Evolutionary conservation across 495 filamentous ascomycete species (phyloP), one percentile per base, ranked within the genome.

Genomic region (Bathelium albidoporum): DNA sequence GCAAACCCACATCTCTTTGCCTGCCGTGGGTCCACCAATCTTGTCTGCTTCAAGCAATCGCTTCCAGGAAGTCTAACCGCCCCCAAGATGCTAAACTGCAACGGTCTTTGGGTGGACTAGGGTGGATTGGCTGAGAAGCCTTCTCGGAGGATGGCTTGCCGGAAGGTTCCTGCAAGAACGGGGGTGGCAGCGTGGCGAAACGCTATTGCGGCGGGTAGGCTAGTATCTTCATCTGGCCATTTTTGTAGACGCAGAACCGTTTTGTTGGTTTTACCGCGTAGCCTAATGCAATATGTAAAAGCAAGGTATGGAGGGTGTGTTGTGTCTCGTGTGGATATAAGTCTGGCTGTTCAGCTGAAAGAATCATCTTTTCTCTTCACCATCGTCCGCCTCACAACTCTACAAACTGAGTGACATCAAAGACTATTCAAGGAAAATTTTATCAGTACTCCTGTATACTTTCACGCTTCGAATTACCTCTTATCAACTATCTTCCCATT

Each of bases 21-120:
- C 24, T 2, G 2, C 24, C n/a, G 29, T 55, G 49, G 24, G 24
- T 20, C 22, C 49, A 55, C 49, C 49, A 55, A 55, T 55, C 49
- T 55, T 29, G 49, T 29, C 24, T 55, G 24, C 20, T 28, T 26
- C 29, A 24, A 55, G 49, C 49, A 29, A 55, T 24, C 20, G 16
- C 10, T 55, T 20, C 49, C 49, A 26, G 29, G n/a, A 9, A 3
- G 26, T 24, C 22, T 55, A 55, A 29, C 49, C 49, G 49, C 49
- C 49, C 49, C 49, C 49, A 55, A 55, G 20, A 28, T 28, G 49
- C 24, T 26, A 55, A 55, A 55, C 49, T 55, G 49, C 16, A 55
- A 55, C 49, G 49, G 49, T 55, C 49, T 55, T 55, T 55, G 24
- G 10, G 9, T n/a, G 49, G 16, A 28, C 49, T 24, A 29, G 49